Evolutionary conservation across 345 rosid genomes (phyloP).

Genomic region (Combretum micranthum): DNA sequence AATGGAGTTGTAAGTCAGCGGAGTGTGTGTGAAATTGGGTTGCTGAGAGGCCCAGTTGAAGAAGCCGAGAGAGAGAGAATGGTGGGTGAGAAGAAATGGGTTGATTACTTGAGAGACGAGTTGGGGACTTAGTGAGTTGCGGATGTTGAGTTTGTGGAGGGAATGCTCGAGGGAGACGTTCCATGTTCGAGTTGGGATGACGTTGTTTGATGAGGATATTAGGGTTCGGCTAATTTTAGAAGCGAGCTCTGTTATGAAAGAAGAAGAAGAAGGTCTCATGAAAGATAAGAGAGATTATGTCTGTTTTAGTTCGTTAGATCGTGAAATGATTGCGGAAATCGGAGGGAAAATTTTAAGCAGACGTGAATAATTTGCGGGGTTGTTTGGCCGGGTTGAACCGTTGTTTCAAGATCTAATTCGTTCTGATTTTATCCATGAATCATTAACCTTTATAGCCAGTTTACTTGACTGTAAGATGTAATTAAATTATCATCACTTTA

Average conservation of each 20-base stretch:
- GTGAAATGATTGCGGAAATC: too few relatives aligned
- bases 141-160: slow-evolving; percentile 51
- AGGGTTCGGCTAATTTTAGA: slow-evolving; percentile 57
- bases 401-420: too few relatives aligned
- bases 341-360: too few relatives aligned
- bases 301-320: too few relatives aligned
- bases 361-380: too few relatives aligned
- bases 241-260: slow-evolving; percentile 41
- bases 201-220: slow-evolving; percentile 35
- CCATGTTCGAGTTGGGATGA: slow-evolving; percentile 49
- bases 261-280: slow-evolving; percentile 7
- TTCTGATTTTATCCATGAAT: too few relatives aligned
- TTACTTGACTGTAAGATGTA: too few relatives aligned
- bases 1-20: slow-evolving; percentile 60
- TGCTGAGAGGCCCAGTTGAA: slow-evolving; percentile 93
- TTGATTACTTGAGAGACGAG: slow-evolving; percentile 77
- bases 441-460: too few relatives aligned
- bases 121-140: slow-evolving; percentile 42
- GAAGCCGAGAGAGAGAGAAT: slow-evolving; percentile 80
- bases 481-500: too few relatives aligned
- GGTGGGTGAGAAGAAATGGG: slow-evolving; percentile 56
- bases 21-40: slow-evolving; percentile 63
- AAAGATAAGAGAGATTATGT: too few relatives aligned
- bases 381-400: too few relatives aligned
- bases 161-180: slow-evolving; percentile 50